Percentiles rank a stretch among this genome's conserved stretches.
Evolutionary conservation across 306 rosid species (phyloP).

Genomic region (Casuarina equisetifolia): DNA sequence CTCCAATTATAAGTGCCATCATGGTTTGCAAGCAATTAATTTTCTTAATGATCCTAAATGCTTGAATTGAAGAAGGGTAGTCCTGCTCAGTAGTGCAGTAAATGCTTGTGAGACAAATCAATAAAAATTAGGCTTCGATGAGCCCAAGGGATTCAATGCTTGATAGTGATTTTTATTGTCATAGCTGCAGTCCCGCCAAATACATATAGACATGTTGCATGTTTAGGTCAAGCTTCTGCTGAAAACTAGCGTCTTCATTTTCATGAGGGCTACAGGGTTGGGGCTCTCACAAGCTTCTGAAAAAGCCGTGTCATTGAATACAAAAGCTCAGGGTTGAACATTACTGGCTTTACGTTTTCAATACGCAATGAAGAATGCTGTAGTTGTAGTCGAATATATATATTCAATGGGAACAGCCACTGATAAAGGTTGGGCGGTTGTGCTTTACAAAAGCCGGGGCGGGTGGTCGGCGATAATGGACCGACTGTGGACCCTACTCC

Average conservation of each 20-base stretch:
- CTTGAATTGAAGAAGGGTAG: background rate
- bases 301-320: no score
- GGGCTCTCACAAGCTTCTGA: no score
- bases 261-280: no score
- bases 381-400: no score
- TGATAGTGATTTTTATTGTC: background rate
- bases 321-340: no score
- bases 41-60: background rate
- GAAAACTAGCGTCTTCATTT: no score
- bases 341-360: no score
- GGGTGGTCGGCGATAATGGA: conserved; percentile 41
- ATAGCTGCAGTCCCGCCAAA: background rate
- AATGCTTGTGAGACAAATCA: background rate
- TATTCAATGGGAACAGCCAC: conserved; percentile 3
- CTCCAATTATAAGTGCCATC: background rate
- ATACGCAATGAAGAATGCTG: no score
- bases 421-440: conserved; percentile 29
- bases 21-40: background rate
- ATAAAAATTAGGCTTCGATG: background rate
- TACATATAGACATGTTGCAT: background rate
- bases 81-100: background rate
- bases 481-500: conserved; percentile 29
- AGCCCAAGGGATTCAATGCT: background rate
- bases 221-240: no score
- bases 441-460: conserved; percentile 8